Conservation (phyloP, 73 alveolate genomes). For the Tetrahymena borealis region DNA sequence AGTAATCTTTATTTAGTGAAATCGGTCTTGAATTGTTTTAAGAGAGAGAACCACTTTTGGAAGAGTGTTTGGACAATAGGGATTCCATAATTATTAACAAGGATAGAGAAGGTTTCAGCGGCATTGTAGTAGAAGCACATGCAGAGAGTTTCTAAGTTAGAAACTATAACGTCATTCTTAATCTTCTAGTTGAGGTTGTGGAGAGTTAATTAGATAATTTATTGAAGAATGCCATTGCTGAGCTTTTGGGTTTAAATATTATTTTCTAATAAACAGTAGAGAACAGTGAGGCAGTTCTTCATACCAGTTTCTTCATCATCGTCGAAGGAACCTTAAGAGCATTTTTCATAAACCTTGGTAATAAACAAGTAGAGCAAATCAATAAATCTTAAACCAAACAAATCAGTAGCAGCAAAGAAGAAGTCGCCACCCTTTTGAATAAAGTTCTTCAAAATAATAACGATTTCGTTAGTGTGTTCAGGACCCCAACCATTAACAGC, state of each 20-base stretch:
- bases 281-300: conserved; percentile 38
- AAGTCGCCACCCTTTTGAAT: conserved; percentile 54
- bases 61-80: background rate
- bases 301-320: conserved; percentile 43
- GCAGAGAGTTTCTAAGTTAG: conserved; percentile 47
- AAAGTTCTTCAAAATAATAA: conserved; percentile 56
- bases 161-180: conserved; percentile 35
- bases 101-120: conserved; percentile 5
- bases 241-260: conserved; percentile 32
- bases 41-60: background rate
- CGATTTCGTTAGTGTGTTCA: conserved; percentile 51
- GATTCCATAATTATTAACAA: background rate
- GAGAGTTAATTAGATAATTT: conserved; percentile 24
- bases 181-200: conserved; percentile 19
- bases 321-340: conserved; percentile 9
- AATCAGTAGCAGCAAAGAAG: conserved; percentile 46
- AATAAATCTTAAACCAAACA: conserved; percentile 23
- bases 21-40: background rate
- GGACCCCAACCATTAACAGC: conserved; percentile 54
- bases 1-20: background rate
- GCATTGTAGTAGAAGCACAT: conserved; percentile 67
- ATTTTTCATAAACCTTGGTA: conserved; percentile 10
- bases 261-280: conserved; percentile 55
- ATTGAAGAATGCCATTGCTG: conserved; percentile 36
- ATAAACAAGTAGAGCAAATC: conserved; percentile 25